Evolutionary conservation across 169 alveolate species (phyloP), one percentile per base, ranked within the genome.

Genomic region (Eimeria maxima): DNA sequence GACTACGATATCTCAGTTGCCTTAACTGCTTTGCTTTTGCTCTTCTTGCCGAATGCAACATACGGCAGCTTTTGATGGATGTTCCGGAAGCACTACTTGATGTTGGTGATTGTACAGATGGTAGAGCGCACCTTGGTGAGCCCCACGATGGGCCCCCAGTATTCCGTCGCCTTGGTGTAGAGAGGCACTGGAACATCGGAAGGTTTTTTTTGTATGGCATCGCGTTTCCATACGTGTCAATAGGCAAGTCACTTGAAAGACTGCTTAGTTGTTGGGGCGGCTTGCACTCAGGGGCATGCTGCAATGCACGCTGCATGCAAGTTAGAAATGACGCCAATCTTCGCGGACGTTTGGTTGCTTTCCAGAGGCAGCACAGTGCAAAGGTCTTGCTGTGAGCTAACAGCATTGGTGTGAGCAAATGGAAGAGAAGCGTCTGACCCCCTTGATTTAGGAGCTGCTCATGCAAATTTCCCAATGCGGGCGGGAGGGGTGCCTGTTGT

Each of bases 301-400:
- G 60, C 93, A 87, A 63, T 44, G 93, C 93, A 8, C 81, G 93
- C 45, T 87, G 93, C 93, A 87, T 60, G 83, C 93, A 87, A 5
- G 74, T 42, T 6, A 87, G 78, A 24, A 87, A 87, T 10, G 93
- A 29, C 14, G 93, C 93, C 11, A 87, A 81, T 33, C 93, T 87
- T 87, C 65, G 93, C 33, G 93, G 93, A 20, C 93, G 93, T 60
- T 44, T 38, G 16, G 93, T 60, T 87, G 93, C 71, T 18, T 87
- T 87, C 93, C 93, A 87, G 44, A 87, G 83, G 83, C 81, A 87
- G 83, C 93, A 87, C 4, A 87, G 83, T 13, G 93, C 93, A 44
- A 87, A 87, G 13, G 93, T 87, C 83, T 45, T 57, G 81, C 93
- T 87, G 20, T 63, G 57, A 18, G 42, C 78, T 47, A 87, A 74